phyloP scores from a whole-genome alignment of 2,329 filamentous ascomycete genomes.

The Amauroascus niger region DNA sequence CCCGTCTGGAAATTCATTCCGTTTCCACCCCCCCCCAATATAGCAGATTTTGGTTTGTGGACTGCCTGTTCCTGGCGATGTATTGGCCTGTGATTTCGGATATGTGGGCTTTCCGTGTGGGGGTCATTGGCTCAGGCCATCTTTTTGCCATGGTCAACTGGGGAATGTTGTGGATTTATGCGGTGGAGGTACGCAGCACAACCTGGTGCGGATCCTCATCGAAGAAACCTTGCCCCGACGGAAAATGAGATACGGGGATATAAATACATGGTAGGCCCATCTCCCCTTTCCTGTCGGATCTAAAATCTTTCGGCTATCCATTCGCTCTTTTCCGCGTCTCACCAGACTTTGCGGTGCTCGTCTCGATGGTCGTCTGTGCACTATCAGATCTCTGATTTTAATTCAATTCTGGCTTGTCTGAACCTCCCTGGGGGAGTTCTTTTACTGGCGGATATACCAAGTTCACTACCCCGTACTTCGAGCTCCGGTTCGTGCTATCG shows the following conservation, averaged over 20 bases:
- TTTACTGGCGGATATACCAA: background rate
- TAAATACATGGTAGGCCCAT: background rate
- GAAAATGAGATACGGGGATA: background rate
- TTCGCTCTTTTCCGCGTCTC: background rate
- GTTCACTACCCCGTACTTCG: background rate
- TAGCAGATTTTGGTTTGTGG: background rate
- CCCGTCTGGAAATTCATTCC: background rate
- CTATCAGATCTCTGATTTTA: background rate
- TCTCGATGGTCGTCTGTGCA: background rate
- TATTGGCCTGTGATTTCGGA: background rate
- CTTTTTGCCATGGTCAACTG: background rate
- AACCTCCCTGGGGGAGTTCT: background rate
- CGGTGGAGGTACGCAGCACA: background rate
- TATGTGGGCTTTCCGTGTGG: background rate
- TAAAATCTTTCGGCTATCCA: background rate
- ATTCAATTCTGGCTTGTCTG: background rate
- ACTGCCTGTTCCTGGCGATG: slow-evolving; percentile 1
- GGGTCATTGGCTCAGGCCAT: background rate
- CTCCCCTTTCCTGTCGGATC: background rate
- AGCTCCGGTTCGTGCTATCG: background rate
- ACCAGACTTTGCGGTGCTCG: background rate
- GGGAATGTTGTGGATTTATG: background rate
- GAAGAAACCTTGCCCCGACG: background rate
- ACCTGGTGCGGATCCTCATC: background rate
- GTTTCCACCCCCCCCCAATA: background rate